Evolutionary conservation across 768 basidiomycete genomes (phyloP).

Genomic region (Lentinula boryana): DNA sequence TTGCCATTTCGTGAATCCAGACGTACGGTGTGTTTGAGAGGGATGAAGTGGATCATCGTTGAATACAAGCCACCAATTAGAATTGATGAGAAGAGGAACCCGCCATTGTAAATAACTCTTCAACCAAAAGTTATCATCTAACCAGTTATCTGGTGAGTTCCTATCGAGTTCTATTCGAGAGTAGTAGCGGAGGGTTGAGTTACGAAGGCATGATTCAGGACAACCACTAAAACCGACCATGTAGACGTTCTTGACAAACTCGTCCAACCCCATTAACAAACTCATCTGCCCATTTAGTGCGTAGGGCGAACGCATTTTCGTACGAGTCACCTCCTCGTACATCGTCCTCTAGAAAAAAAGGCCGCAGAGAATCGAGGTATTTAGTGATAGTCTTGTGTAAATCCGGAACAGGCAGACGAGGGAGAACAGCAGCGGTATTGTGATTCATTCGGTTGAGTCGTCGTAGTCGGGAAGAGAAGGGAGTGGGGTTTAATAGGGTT

Average conservation of each 20-base stretch:
- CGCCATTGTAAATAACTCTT: conserved; percentile 88
- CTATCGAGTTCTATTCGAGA: conserved; percentile 62
- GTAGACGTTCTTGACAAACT: conserved; percentile 64
- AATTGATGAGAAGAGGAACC: conserved; percentile 78
- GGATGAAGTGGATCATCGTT: conserved; percentile 49
- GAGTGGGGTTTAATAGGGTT: neutral
- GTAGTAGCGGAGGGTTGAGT: conserved; percentile 13
- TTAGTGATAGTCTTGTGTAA: conserved; percentile 67
- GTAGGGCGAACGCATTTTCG: conserved; percentile 43
- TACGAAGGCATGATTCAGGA: neutral
- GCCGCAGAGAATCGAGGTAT: conserved; percentile 75
- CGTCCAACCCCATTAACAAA: conserved; percentile 69
- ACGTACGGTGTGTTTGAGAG: conserved; percentile 14
- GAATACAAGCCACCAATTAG: conserved; percentile 95
- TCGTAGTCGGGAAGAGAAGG: too few species aligned
- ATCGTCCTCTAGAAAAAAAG: conserved; percentile 74
- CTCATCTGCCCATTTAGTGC: conserved; percentile 56
- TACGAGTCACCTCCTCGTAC: conserved; percentile 47
- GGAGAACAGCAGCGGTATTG: conserved; percentile 24
- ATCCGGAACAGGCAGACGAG: conserved; percentile 79
- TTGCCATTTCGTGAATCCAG: conserved; percentile 68
- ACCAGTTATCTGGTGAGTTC: conserved; percentile 85
- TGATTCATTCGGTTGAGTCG: neutral
- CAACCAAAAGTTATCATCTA: conserved; percentile 90
- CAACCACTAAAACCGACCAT: conserved; percentile 41